Evolutionary conservation across 2,329 filamentous ascomycete genomes (phyloP), one percentile per base, ranked within the genome.

Genomic region (Neofusicoccum kwambonambiense): DNA sequence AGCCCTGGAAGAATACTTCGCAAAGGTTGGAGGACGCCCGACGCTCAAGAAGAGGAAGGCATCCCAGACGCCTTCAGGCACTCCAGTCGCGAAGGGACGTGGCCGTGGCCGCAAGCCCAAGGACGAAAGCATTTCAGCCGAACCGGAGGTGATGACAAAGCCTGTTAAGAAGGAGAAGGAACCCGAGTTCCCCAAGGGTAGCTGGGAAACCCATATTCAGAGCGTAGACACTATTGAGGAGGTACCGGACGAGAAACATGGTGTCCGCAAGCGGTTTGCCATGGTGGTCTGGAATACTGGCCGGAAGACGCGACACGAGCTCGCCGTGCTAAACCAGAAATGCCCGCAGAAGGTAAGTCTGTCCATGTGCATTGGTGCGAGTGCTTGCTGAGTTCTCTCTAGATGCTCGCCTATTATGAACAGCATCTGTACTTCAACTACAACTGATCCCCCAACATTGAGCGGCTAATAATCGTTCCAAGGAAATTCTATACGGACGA

Each of bases 201-300:
- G 84, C 37, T 95, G 91, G 91, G 91, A 95, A 69, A 86, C 92
- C 11, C 83, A 90, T 2, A 86, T 94, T 27, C 82, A 85, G 19
- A 81, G 81, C 1, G 88, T 95, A 37, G 90, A 93, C 69, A 90
- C 89, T 0, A 89, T 90, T 65, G 86, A 92, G 70, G 88, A 92
- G 69, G 83, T 85, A 57, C 52, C 65, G 0, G 69, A 78, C 42
- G 69, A 70, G 19, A 73, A 72, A 62, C 76, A 73, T 11, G 75
- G 73, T 68, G 80, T 84, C 31, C 80, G 79, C 3, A 84, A 83
- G 66, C 80, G 91, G 13, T 82, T 87, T 37, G 90, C 90, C 0
- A 92, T 89, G 69, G 78, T 93, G 37, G 86, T 87, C 12, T 94
- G 91, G 91, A 89, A 87, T 70, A 87, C 89, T 66, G 87, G 87